phyloP scores from a whole-genome alignment of 768 basidiomycete species.

The Lentinula sp. region DNA sequence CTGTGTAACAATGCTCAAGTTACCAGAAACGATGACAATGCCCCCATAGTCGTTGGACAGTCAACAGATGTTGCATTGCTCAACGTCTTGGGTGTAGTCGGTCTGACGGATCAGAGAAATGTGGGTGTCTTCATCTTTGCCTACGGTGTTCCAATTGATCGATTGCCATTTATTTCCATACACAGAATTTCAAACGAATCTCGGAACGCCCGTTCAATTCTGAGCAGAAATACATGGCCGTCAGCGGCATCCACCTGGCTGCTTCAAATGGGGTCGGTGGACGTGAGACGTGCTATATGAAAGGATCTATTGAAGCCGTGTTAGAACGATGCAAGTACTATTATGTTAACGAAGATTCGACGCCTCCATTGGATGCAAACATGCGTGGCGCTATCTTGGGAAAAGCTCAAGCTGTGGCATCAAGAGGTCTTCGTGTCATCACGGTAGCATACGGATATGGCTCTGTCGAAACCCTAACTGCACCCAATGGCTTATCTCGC shows the following conservation, averaged over 20 bases:
- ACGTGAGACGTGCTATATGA: constrained; percentile 83
- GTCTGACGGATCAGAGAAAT: constrained; percentile 60
- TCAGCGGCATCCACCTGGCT: constrained; percentile 65
- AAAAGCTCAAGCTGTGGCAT: constrained; percentile 67
- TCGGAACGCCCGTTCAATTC: constrained; percentile 89
- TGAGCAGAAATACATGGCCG: constrained; percentile 90
- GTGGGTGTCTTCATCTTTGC: constrained; percentile 35
- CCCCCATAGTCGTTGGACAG: constrained; percentile 62
- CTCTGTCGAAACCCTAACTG: constrained; percentile 34
- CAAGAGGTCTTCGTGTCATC: constrained; percentile 78
- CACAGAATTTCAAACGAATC: constrained; percentile 66
- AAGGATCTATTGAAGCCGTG: constrained; percentile 87
- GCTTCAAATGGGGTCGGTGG: constrained; percentile 24
- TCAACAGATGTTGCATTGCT: constrained; percentile 91
- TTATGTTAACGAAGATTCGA: constrained; percentile 86
- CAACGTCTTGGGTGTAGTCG: constrained; percentile 67
- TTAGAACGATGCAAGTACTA: constrained; percentile 85
- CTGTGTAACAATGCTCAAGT: constrained; percentile 85
- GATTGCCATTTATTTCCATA: background rate
- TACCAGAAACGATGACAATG: constrained; percentile 58
- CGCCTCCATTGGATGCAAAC: constrained; percentile 67
- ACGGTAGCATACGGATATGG: constrained; percentile 90
- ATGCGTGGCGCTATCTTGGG: constrained; percentile 62
- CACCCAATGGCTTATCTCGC: constrained; percentile 19
- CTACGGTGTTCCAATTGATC: background rate